Percentiles rank a stretch among this genome's conserved stretches.
phyloP scores from a whole-genome alignment of 768 basidiomycete genomes.

The Tricholoma flavovirens region DNA sequence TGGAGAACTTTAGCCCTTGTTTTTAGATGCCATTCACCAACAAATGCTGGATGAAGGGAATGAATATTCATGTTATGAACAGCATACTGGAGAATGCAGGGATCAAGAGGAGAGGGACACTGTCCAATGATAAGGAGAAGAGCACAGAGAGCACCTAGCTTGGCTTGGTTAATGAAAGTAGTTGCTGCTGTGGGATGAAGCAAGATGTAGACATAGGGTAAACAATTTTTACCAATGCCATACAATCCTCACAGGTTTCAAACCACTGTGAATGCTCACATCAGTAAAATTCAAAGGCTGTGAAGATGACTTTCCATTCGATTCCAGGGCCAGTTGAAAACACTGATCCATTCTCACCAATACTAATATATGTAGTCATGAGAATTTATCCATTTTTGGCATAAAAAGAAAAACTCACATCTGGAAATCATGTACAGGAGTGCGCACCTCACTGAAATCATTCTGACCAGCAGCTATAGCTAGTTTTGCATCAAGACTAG shows the following conservation, averaged over 20 bases:
- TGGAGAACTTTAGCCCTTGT: background rate
- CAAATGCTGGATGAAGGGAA: background rate
- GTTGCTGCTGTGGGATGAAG: background rate
- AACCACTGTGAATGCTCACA: background rate
- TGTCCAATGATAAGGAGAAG: background rate
- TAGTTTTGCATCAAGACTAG: background rate
- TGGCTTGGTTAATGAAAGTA: background rate
- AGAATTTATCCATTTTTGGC: background rate
- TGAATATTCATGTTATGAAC: background rate
- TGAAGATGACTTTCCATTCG: background rate
- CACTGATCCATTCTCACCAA: background rate
- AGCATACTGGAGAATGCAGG: background rate
- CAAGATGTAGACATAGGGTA: background rate
- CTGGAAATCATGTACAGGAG: no score
- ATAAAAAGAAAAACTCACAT: background rate
- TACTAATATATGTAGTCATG: background rate
- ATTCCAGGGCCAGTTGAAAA: background rate
- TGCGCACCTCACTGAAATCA: no score
- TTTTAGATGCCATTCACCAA: no score
- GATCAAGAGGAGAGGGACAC: background rate
- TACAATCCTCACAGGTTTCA: background rate
- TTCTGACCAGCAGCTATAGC: background rate
- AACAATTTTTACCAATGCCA: background rate
- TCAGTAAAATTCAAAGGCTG: background rate
- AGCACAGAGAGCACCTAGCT: background rate